Percentiles rank a stretch among this genome's conserved stretches.
phyloP scores from a whole-genome alignment of 768 basidiomycete species.

The Guyanaporus albipodus region DNA sequence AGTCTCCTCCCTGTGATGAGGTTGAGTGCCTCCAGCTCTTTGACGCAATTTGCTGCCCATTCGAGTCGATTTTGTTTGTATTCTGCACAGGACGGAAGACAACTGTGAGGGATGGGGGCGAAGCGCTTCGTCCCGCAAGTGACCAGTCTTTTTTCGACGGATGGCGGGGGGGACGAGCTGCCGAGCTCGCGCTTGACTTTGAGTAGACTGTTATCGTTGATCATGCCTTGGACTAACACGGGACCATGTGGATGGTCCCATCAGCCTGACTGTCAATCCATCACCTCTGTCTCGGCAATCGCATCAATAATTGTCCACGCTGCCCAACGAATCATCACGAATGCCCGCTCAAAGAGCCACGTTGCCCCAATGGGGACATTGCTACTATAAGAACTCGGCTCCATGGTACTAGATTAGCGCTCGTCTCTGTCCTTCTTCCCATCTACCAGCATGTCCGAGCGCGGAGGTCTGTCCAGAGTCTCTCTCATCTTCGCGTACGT shows the following conservation, averaged over 20 bases:
- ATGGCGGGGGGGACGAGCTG: slow-evolving; percentile 13
- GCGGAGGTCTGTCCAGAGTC: slow-evolving; percentile 44
- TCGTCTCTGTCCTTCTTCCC: background rate
- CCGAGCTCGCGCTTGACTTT: slow-evolving; percentile 22
- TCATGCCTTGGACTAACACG: too few species aligned
- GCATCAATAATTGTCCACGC: background rate
- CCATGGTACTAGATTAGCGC: background rate
- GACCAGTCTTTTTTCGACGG: slow-evolving; percentile 17
- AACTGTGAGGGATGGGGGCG: slow-evolving; percentile 25
- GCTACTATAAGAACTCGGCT: slow-evolving; percentile 12
- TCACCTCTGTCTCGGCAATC: too few species aligned
- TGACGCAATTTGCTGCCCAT: slow-evolving; percentile 20
- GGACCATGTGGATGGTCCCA: too few species aligned
- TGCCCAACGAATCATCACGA: slow-evolving; percentile 11
- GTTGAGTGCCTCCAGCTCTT: slow-evolving; percentile 18
- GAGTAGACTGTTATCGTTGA: too few species aligned
- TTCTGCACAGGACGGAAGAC: slow-evolving; percentile 15
- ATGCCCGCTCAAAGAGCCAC: background rate
- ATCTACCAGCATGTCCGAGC: slow-evolving; percentile 17
- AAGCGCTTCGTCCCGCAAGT: slow-evolving; percentile 28
- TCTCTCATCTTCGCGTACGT: slow-evolving; percentile 83
- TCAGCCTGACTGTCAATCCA: too few species aligned
- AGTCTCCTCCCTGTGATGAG: slow-evolving; percentile 24
- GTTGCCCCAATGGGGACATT: background rate
- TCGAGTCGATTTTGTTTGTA: slow-evolving; percentile 19